Conservation (phyloP, 1,284 basidiomycete species). For the Anthracocystis walkeri region DNA sequence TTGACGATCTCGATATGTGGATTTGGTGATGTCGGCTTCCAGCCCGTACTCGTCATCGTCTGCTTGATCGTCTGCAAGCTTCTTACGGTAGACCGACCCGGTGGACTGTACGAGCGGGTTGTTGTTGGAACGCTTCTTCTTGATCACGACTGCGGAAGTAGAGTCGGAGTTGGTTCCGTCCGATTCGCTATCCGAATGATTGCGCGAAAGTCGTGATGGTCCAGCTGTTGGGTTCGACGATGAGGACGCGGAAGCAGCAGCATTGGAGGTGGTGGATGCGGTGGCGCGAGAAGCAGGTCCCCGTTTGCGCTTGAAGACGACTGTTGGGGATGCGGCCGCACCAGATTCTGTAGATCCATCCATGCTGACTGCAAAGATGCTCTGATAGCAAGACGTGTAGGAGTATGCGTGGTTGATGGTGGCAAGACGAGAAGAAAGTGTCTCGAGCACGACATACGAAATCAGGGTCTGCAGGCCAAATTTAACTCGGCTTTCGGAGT, state of each 20-base stretch:
- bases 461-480: slow-evolving; percentile 3
- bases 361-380: not conserved
- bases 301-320: slow-evolving; percentile 48
- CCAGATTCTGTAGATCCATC: slow-evolving; percentile 7
- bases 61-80: slow-evolving; percentile 5
- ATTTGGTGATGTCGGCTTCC: not conserved
- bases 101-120: slow-evolving; percentile 45
- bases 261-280: slow-evolving; percentile 9
- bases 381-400: not conserved
- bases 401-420: slow-evolving; percentile 4
- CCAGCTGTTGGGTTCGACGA: slow-evolving; percentile 12
- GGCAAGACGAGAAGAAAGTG: slow-evolving; percentile 4
- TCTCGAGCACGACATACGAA: not conserved
- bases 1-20: not conserved
- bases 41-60: slow-evolving; percentile 17
- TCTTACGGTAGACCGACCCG: slow-evolving; percentile 20
- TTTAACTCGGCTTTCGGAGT: slow-evolving; percentile 32
- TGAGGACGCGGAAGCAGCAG: slow-evolving; percentile 1
- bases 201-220: slow-evolving; percentile 21
- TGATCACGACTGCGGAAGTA: slow-evolving; percentile 30
- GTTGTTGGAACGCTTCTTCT: slow-evolving; percentile 33
- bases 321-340: slow-evolving; percentile 4
- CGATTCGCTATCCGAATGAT: slow-evolving; percentile 13
- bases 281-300: slow-evolving; percentile 20
- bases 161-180: slow-evolving; percentile 10